These are phyloP conservation scores for Selaginella moellendorffii DNA, from an alignment of 75 land plant genomes.

Conservation along the genomic window DNA sequence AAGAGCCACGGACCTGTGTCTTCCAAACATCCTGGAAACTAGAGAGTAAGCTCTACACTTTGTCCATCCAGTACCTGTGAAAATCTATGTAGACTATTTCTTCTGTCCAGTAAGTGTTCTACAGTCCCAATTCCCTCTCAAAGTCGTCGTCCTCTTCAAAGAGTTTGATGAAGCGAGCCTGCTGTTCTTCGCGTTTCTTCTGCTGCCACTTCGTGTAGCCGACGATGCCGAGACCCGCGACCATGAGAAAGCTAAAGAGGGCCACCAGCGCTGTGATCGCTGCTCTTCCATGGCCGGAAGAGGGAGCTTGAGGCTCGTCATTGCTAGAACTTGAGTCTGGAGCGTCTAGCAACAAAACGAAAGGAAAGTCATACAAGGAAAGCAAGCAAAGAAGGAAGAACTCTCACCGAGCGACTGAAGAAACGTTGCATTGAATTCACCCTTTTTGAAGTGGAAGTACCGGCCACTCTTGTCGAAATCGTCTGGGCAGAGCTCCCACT, in stretches of 20 bases:
- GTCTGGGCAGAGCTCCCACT: slow-evolving; percentile 89
- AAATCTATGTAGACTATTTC: too few relatives aligned
- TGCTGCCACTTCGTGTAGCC: slow-evolving; percentile 55
- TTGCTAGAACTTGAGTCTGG: too few relatives aligned
- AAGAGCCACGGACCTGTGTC: too few relatives aligned
- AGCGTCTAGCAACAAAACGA: too few relatives aligned
- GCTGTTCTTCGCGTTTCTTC: slow-evolving; percentile 56
- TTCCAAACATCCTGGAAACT: too few relatives aligned
- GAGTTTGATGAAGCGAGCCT: slow-evolving; percentile 66
- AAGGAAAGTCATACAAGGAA: too few relatives aligned
- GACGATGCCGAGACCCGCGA: slow-evolving; percentile 17
- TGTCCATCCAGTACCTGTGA: too few relatives aligned
- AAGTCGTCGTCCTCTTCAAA: slow-evolving; percentile 91
- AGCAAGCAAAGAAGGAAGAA: too few relatives aligned
- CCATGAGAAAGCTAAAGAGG: slow-evolving; percentile 15
- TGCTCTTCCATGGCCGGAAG: background rate
- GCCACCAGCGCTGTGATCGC: slow-evolving; percentile 16
- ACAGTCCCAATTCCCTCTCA: slow-evolving; percentile 65
- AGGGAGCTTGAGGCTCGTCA: too few relatives aligned
- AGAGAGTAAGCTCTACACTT: too few relatives aligned
- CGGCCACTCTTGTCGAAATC: slow-evolving; percentile 52
- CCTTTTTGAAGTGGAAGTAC: slow-evolving; percentile 37
- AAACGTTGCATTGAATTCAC: slow-evolving; percentile 80
- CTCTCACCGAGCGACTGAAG: too few relatives aligned
- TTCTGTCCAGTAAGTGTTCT: too few relatives aligned